Base-by-base conservation (phyloP, 305 asterid species). In the Fraxinus sp. region DNA sequence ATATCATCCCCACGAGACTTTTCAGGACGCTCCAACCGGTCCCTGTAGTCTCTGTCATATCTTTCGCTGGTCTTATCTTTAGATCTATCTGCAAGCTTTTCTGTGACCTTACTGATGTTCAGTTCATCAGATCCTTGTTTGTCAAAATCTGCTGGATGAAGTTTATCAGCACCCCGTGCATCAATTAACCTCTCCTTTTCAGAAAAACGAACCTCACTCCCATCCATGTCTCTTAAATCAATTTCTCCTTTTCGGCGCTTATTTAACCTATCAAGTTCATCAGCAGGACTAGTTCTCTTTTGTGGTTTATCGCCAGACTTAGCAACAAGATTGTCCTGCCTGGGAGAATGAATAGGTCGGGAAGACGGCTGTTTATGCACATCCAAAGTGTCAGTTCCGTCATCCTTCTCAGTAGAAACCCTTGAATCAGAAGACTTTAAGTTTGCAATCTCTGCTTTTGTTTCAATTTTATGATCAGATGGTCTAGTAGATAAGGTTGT, bases 191-290 rank as follows among this genome's bases (percentile, higher is more conserved):
- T 90, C 85, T 96, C 99, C 87, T 91, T 96, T 78, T 93, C 99
- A 75, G 92, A 85, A 13, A 87, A 80, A 80, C 98, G 95, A 41
- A 81, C 82, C 80, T 96, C 98, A 81, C 85, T 84, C 49, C 86
- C 86, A 79, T 97, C 99, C 6, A 85, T 49, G 43, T 95, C 98
- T 87, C 94, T 92, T 52, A 83, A 76, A 86, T 95, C 98, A 84
- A 32, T 86, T 73, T 97, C 99, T 28, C 95, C 95, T 88, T 95
- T 97, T 22, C 98, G 91, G 36, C 98, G 98, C 88, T 97, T 97
- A 86, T 89, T 91, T 79, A 90, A 85, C 84, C 97, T 90, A 80
- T 95, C 98, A 22, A 87, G 91, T 49, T 95, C 98, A 84, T 93
- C 98, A 43, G 92, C 87, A 57, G 98, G 97, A 86, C 97, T 93